Conservation (phyloP, 2,329 filamentous ascomycete genomes). For the Aspergillus fumigatus region DNA sequence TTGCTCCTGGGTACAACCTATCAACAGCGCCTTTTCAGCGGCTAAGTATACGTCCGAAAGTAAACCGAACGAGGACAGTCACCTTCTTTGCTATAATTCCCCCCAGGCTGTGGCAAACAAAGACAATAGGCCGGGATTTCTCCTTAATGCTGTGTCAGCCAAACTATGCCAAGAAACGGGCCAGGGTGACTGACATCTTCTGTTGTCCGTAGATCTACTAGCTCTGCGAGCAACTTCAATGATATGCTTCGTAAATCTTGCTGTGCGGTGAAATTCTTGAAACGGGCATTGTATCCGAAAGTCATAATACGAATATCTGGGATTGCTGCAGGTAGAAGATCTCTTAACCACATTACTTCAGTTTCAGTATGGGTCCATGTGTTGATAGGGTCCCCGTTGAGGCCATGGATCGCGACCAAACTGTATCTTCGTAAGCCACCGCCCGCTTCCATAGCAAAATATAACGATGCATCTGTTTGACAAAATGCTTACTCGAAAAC, state of each 20-base stretch:
- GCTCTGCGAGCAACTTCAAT: slow-evolving; percentile 2
- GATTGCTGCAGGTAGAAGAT: slow-evolving; percentile 6
- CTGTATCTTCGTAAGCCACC: not conserved
- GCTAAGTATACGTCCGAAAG: not conserved
- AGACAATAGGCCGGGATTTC: slow-evolving; percentile 3
- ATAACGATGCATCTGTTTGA: not conserved
- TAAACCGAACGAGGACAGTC: not conserved
- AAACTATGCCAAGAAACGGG: not conserved
- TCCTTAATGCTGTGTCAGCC: not conserved
- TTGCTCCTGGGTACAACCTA: slow-evolving; percentile 4
- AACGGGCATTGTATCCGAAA: slow-evolving; percentile 6
- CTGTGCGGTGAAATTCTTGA: slow-evolving; percentile 2
- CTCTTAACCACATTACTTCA: slow-evolving; percentile 7
- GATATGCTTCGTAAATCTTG: slow-evolving; percentile 4
- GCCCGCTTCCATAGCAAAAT: not conserved
- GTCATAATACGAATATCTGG: slow-evolving; percentile 11
- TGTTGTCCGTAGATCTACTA: not conserved
- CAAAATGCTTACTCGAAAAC: not conserved
- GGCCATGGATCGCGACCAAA: slow-evolving; percentile 7
- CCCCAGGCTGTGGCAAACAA: slow-evolving; percentile 6
- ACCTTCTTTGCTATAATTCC: slow-evolving; percentile 9
- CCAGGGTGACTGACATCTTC: not conserved
- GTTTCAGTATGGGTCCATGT: slow-evolving; percentile 8
- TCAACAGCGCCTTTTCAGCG: slow-evolving; percentile 1
- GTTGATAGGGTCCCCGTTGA: slow-evolving; percentile 6